Base-by-base conservation (phyloP, 805 yeast species). In the Blastobotrys americana region DNA sequence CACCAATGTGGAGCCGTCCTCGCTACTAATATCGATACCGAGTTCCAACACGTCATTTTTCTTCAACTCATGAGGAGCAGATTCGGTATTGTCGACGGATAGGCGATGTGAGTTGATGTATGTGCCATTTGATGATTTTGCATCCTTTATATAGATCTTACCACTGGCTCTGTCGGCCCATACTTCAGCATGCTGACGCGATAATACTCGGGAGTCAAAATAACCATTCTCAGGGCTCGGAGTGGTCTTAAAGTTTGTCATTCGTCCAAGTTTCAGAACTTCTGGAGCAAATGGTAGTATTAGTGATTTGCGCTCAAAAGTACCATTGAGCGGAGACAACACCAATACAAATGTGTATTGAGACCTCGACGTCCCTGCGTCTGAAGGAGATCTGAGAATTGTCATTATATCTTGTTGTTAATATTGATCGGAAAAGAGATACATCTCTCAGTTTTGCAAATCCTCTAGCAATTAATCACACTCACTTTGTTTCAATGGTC, bases 61-160 rank as follows among this genome's bases (percentile, higher is more conserved):
- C 45, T 78, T 72, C 41, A 93, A 64, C 53, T 80, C 85, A 17
- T 76, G 77, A 16, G 73, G 71, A 45, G 65, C 70, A 31, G 64
- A 56, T 37, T 78, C 82, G 8, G 68, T 65, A 46, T 71, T 72
- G 34, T 79, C 85, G 13, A 73, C 67, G 34, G 77, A 74, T 8
- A 93, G 71, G 50, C 88, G 80, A 35, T 66, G 70, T 27, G 80
- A 85, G 61, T 93, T 93, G 40, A 93, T 77, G 61, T 83, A 94
- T 0, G 98, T 90, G 6, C 99, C 99, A 64, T 93, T 93, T 19
- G 96, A 84, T 2, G 95, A 83, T 46, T 88, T 87, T 57, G 88
- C 73, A 66, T 93, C 99, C 53, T 81, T 78, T 20, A 93, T 73
- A 71, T 73, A 86, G 17, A 94, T 72, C 47, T 73, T 74, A 3